A percentile compares a stretch with the other conserved stretches of the same genome.
Evolutionary conservation across 495 filamentous ascomycete genomes (phyloP).

Genomic region (Aspergillus wentii): DNA sequence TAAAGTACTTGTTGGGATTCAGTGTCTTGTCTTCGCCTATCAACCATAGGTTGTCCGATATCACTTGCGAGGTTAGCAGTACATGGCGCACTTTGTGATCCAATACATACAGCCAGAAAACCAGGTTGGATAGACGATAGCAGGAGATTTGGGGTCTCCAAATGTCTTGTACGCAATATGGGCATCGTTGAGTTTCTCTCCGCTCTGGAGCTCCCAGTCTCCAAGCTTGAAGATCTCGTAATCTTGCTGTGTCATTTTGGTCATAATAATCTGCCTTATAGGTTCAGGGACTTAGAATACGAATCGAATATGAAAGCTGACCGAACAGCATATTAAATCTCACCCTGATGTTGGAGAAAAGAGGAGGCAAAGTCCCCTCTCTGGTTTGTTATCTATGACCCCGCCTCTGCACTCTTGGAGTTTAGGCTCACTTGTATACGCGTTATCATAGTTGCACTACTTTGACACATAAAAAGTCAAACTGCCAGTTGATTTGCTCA

Average conservation of each 20-base stretch:
- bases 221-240: slow-evolving; percentile 53
- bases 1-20: slow-evolving; percentile 59
- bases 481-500: too few relatives aligned
- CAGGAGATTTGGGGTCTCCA: slow-evolving; percentile 55
- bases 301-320: too few relatives aligned
- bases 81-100: slow-evolving; percentile 1
- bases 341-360: too few relatives aligned
- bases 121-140: slow-evolving; percentile 69
- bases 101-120: slow-evolving; percentile 52
- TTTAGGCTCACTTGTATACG: too few relatives aligned
- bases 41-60: slow-evolving; percentile 63
- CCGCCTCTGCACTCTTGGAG: too few relatives aligned
- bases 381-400: too few relatives aligned
- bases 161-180: slow-evolving; percentile 68
- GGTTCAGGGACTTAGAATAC: too few relatives aligned
- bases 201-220: slow-evolving; percentile 58
- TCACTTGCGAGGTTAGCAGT: slow-evolving; percentile 23
- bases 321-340: too few relatives aligned
- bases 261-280: too few relatives aligned
- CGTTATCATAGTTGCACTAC: too few relatives aligned
- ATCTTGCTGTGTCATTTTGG: slow-evolving; percentile 29
- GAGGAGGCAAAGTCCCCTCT: too few relatives aligned
- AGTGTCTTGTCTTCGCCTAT: slow-evolving; percentile 58
- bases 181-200: slow-evolving; percentile 50
- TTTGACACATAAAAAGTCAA: too few relatives aligned